These are phyloP conservation scores for Cytospora mali DNA, from an alignment of 2,329 filamentous ascomycete genomes.

Conservation along the genomic window DNA sequence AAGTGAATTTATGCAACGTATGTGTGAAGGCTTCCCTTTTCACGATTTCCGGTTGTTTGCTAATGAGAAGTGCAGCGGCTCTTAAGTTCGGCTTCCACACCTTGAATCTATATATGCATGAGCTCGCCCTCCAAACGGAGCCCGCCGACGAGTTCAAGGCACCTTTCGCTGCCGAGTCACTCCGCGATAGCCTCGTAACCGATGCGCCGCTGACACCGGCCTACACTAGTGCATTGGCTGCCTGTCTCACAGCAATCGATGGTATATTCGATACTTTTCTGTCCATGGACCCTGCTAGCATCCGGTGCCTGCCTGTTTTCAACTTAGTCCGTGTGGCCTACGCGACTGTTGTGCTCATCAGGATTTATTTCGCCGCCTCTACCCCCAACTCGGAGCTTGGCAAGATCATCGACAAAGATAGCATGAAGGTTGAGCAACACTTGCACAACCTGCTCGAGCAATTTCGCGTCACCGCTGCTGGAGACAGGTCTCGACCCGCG, in stretches of 20 bases:
- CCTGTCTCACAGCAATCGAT: constrained; percentile 69
- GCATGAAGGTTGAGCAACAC: constrained; percentile 67
- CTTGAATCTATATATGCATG: constrained; percentile 73
- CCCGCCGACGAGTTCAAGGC: constrained; percentile 56
- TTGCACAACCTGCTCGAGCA: constrained; percentile 71
- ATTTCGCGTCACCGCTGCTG: constrained; percentile 65
- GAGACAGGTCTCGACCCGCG: constrained; percentile 65
- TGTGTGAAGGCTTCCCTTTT: constrained; percentile 36
- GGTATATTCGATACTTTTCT: constrained; percentile 67
- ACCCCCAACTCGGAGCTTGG: constrained; percentile 67
- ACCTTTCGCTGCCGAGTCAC: constrained; percentile 48
- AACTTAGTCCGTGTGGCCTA: constrained; percentile 74
- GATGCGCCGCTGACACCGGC: constrained; percentile 51
- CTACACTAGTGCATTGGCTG: constrained; percentile 67
- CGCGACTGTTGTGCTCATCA: constrained; percentile 71
- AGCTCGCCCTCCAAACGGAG: constrained; percentile 70
- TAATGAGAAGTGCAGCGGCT: constrained; percentile 50
- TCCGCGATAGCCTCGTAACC: constrained; percentile 46
- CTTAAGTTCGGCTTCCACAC: constrained; percentile 66
- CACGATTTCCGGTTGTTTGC: constrained; percentile 3
- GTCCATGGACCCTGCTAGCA: constrained; percentile 57
- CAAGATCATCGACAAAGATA: constrained; percentile 68
- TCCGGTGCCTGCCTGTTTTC: constrained; percentile 70
- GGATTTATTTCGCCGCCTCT: constrained; percentile 70
- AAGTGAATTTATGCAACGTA: constrained; percentile 57